Evolutionary conservation across 2,329 filamentous ascomycete species (phyloP).

Genomic region (Xenoacremonium recifei): DNA sequence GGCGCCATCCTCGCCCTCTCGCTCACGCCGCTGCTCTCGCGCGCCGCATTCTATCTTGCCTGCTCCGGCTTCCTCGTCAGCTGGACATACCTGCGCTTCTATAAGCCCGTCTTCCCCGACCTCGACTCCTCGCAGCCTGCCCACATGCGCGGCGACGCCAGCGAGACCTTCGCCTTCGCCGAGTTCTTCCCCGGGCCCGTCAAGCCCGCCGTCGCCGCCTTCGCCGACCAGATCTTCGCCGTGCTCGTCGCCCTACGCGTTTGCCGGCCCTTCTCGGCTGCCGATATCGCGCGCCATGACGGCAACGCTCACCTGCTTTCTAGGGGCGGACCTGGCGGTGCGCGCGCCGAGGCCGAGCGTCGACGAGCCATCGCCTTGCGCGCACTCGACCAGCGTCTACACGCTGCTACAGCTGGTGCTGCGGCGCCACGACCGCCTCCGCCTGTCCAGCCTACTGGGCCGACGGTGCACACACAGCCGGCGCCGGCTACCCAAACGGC

Average conservation of each 20-base stretch:
- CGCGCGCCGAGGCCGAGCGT: slow-evolving; percentile 88
- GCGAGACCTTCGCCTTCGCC: slow-evolving; percentile 93
- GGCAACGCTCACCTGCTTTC: slow-evolving; percentile 58
- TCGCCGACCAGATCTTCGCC: slow-evolving; percentile 69
- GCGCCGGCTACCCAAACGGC: slow-evolving; percentile 54
- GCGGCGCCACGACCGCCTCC: slow-evolving; percentile 22
- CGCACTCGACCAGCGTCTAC: slow-evolving; percentile 86
- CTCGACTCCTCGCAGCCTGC: slow-evolving; percentile 61
- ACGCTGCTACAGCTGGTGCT: slow-evolving; percentile 69
- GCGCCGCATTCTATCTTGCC: slow-evolving; percentile 76
- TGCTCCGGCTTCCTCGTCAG: slow-evolving; percentile 80
- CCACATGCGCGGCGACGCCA: slow-evolving; percentile 81
- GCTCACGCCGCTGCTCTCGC: slow-evolving; percentile 57
- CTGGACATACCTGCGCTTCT: slow-evolving; percentile 97
- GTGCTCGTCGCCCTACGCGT: slow-evolving; percentile 72
- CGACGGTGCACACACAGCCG: slow-evolving; percentile 57
- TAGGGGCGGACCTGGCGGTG: slow-evolving; percentile 61
- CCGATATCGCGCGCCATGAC: slow-evolving; percentile 75
- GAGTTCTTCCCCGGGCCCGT: slow-evolving; percentile 89
- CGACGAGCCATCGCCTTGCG: slow-evolving; percentile 85
- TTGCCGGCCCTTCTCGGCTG: slow-evolving; percentile 81
- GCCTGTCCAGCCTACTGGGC: slow-evolving; percentile 45
- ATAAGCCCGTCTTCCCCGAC: slow-evolving; percentile 72
- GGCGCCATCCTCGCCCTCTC: slow-evolving; percentile 66
- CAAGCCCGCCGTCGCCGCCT: slow-evolving; percentile 71